Evolutionary conservation across 176 grass and related monocot species (phyloP), one percentile per base, ranked within the genome.

Genomic region (Ensete ventricosum): DNA sequence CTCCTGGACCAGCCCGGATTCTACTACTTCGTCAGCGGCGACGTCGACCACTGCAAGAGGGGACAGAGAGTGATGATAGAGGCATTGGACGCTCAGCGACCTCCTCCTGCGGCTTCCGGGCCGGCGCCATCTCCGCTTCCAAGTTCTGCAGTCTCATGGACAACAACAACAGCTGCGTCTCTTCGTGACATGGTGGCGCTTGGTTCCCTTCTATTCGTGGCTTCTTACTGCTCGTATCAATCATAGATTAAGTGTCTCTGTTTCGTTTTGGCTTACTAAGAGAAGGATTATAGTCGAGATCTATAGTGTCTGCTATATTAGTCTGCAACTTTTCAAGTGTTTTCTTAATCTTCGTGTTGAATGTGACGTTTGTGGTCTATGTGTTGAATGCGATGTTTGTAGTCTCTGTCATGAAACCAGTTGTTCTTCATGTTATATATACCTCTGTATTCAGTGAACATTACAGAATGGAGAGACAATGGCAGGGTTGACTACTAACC

Each of bases 1-100:
- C 53, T 53, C 58, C 87, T 96, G 49, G 83, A 86, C 25, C 58
- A 53, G 14, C 81, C 89, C 0, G 89, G 83, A 10, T 62, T 76
- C 54, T 27, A 73, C 85, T 96, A 92, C 86, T 96, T 92, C 59
- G 54, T 83, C 70, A 96, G 89, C 70, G 69, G 85, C 58, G 79
- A 96, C 81, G 1, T 81, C 17, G 73, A 8, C 0, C 89, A 81
- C 78, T 96, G 93, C 85, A 79, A 9, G 34, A 76, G 62, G 51
- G 93, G 89, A 52, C 72, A 92, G 87, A 84, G 89, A 55, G 81
- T 92, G 67, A 76, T 86, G 76, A 50, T 96, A 52, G 79, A 81
- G 50, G 85, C 84, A 52, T 51, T 75, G 60, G 53, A 50, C n/a
- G 14, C 76, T 11, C 55, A 80, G n/a, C 64, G 77, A 5, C 7